Conservation (phyloP, 1,284 basidiomycete species). For the Ustilago xerochloae region DNA sequence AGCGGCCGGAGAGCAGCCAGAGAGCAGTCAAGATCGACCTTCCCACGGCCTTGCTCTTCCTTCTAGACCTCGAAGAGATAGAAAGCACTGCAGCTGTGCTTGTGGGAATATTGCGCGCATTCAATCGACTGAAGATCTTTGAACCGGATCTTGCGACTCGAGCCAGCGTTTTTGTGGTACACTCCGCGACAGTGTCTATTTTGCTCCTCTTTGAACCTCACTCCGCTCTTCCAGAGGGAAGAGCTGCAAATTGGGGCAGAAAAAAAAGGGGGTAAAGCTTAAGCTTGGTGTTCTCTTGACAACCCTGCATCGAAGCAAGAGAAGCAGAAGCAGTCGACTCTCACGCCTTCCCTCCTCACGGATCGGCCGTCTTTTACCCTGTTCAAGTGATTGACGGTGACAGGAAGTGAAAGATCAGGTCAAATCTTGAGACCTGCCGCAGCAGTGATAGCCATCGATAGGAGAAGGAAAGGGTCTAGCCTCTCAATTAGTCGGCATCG, state of each 20-base stretch:
- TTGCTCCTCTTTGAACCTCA: neutral
- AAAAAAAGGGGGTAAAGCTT: neutral
- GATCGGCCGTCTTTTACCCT: neutral
- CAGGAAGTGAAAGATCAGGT: neutral
- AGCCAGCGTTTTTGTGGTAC: neutral
- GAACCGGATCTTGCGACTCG: neutral
- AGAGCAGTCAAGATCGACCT: neutral
- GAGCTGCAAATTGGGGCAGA: neutral
- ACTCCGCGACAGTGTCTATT: too few species aligned
- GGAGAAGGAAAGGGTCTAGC: neutral
- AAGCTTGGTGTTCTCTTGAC: neutral
- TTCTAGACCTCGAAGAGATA: neutral
- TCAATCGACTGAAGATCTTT: neutral
- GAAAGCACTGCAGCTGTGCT: neutral
- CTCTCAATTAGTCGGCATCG: neutral
- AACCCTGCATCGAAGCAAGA: slow-evolving; percentile 1
- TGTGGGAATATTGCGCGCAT: neutral
- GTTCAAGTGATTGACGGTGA: neutral
- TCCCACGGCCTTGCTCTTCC: neutral
- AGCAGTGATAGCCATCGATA: neutral
- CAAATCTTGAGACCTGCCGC: neutral
- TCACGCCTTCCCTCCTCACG: neutral
- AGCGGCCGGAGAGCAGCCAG: too few species aligned
- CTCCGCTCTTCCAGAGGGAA: neutral
- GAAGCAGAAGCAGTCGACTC: neutral